Conservation (phyloP, 1,284 basidiomycete genomes). For the Ustanciosporium gigantosporum region DNA sequence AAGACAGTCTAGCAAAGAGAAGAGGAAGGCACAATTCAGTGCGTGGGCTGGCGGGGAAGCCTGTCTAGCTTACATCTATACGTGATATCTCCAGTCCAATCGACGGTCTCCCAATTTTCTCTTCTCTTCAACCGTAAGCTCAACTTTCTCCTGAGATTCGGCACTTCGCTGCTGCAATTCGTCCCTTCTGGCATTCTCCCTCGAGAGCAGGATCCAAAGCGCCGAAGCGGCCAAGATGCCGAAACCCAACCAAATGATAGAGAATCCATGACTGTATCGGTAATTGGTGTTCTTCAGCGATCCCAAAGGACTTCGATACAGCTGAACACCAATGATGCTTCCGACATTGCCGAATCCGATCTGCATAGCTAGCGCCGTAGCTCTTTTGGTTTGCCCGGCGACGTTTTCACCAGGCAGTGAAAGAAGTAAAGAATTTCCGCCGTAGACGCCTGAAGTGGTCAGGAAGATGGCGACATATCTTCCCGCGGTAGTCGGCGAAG, state of each 20-base stretch:
- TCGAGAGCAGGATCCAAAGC: constrained; percentile 66
- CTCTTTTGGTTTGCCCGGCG: constrained; percentile 73
- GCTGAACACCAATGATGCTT: constrained; percentile 66
- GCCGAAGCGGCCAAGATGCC: constrained; percentile 65
- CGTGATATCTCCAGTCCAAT: constrained; percentile 31
- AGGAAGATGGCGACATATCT: constrained; percentile 71
- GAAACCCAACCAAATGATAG: constrained; percentile 60
- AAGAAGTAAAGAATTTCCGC: constrained; percentile 66
- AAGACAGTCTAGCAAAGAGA: too few relatives aligned
- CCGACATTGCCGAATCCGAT: constrained; percentile 72
- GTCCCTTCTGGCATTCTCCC: constrained; percentile 64
- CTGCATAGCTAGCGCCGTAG: constrained; percentile 70
- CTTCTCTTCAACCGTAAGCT: constrained; percentile 5
- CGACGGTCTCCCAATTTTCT: constrained; percentile 17
- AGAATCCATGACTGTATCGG: constrained; percentile 66
- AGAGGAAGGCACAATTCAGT: too few relatives aligned
- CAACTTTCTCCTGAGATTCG: not conserved
- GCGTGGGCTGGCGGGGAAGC: too few relatives aligned
- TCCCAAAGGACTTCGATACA: constrained; percentile 67
- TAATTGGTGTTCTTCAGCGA: constrained; percentile 65
- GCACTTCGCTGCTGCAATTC: constrained; percentile 7
- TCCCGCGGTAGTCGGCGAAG: constrained; percentile 66
- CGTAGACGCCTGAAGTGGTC: constrained; percentile 69
- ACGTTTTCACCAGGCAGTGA: constrained; percentile 73
- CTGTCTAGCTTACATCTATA: constrained; percentile 6